Conservation (phyloP, 495 filamentous ascomycete genomes). For the Cercophora sp. region DNA sequence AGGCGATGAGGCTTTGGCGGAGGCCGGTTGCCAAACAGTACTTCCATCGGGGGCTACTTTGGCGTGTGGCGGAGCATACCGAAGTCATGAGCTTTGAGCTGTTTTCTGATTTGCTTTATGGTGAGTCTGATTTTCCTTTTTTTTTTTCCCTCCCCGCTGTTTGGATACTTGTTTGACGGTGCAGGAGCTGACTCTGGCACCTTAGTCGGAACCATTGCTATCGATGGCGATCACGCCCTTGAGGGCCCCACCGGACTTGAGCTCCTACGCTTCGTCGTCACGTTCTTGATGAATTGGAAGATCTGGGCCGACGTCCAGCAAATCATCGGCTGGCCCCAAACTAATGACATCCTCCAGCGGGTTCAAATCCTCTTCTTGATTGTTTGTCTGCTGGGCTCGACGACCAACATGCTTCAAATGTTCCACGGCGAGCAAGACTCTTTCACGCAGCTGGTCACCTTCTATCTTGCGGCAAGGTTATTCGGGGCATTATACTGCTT, state of each 20-base stretch:
- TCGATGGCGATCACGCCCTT: slow-evolving; percentile 52
- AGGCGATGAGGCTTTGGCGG: slow-evolving; percentile 49
- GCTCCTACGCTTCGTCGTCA: slow-evolving; percentile 35
- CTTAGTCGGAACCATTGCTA: slow-evolving; percentile 56
- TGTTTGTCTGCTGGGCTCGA: slow-evolving; percentile 52
- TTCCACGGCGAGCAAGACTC: slow-evolving; percentile 39
- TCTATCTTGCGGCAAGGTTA: slow-evolving; percentile 52
- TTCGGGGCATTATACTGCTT: slow-evolving; percentile 45
- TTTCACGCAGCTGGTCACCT: slow-evolving; percentile 49
- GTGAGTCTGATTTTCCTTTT: too few species aligned
- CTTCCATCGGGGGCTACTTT: slow-evolving; percentile 58
- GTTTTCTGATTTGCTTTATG: slow-evolving; percentile 47
- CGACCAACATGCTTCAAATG: slow-evolving; percentile 53
- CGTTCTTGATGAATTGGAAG: slow-evolving; percentile 55
- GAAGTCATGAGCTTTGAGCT: slow-evolving; percentile 57
- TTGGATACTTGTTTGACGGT: too few species aligned
- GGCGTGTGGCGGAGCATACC: slow-evolving; percentile 40
- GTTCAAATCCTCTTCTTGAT: slow-evolving; percentile 52
- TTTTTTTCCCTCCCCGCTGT: too few species aligned
- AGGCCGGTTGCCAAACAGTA: slow-evolving; percentile 57
- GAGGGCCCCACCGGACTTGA: slow-evolving; percentile 42
- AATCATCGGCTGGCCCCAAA: slow-evolving; percentile 54
- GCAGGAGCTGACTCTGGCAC: too few species aligned
- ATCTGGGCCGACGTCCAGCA: slow-evolving; percentile 54
- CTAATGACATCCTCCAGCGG: slow-evolving; percentile 53